phyloP scores from a whole-genome alignment of 2,329 filamentous ascomycete genomes.

The Mycosphaerelloides madeirae region DNA sequence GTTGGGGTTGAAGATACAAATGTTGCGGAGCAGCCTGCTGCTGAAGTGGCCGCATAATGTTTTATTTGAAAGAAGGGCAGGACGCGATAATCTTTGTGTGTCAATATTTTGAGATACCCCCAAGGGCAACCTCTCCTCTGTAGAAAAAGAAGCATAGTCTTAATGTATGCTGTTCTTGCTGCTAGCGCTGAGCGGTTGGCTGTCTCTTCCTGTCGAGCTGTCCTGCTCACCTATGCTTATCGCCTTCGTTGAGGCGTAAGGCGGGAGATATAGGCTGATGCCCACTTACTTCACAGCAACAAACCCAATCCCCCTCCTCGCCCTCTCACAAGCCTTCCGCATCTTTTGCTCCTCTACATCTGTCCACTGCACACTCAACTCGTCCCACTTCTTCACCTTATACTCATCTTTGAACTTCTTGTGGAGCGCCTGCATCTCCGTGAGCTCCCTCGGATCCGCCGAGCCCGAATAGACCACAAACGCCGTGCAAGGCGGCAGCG shows the following conservation, averaged over 20 bases:
- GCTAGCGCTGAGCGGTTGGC: too few relatives aligned
- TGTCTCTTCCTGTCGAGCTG: too few relatives aligned
- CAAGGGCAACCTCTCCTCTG: conserved; percentile 2
- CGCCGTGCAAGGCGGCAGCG: conserved; percentile 55
- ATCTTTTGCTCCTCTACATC: conserved; percentile 59
- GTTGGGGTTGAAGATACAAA: not conserved
- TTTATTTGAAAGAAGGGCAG: not conserved
- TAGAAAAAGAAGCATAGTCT: not conserved
- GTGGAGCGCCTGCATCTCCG: conserved; percentile 53
- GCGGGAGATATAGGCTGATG: too few relatives aligned
- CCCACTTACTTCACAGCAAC: conserved; percentile 56
- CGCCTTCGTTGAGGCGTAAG: too few relatives aligned
- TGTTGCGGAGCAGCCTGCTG: not conserved
- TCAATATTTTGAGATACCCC: conserved; percentile 7
- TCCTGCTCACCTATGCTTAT: too few relatives aligned
- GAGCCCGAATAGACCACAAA: conserved; percentile 62
- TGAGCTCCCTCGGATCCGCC: conserved; percentile 55
- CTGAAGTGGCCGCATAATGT: not conserved
- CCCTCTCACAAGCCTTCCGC: conserved; percentile 51
- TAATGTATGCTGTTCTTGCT: not conserved
- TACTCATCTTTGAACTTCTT: conserved; percentile 55
- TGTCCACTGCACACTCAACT: conserved; percentile 60
- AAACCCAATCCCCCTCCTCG: conserved; percentile 56
- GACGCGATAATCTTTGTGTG: not conserved
- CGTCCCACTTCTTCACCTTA: conserved; percentile 57